Evolutionary conservation across 2,329 filamentous ascomycete genomes (phyloP), one percentile per base, ranked within the genome.

Genomic region (Akanthomyces muscarius): DNA sequence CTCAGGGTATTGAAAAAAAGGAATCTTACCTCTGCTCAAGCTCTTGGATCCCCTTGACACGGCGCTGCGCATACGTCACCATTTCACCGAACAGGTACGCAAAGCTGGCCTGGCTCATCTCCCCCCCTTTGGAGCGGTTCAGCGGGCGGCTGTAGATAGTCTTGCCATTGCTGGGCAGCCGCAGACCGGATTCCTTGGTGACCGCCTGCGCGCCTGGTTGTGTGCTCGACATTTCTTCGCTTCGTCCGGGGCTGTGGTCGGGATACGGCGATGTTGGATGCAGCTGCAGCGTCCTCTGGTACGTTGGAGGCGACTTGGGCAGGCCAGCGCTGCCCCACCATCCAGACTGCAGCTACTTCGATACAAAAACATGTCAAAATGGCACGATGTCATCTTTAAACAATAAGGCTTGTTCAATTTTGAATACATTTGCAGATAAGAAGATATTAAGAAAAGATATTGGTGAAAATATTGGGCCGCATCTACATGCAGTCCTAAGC

Each of bases 121-220:
- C 94, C 64, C 90, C 86, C 70, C 90, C 91, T 75, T 92, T 91
- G 70, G 88, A 89, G 67, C 95, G 90, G 78, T 97, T 97, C 65
- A 98, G 82, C 66, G 96, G 92, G 62, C 95, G 86, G 81, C 97
- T 92, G 81, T 98, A 99, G 80, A 99, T 98, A 67, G 92, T 97
- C 80, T 98, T 98, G 80, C 92, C 92, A 76, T 88, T 96, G 63
- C 91, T 91, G 54, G 95, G 94, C 72, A 96, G 91, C 69, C 92
- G 90, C 66, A 99, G 87, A 30, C 90, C 88, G 41, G 82, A 74
- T 67, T 82, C 81, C 72, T 81, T 80, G 68, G 77, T 42, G n/a
- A 44, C 75, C 64, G 77, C 74, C 30, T 76, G 70, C 66, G 81
- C 77, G 66, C 76, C 72, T 63, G 81, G 74, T 68, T 82, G 81